Evolutionary conservation across 208 protist species (phyloP).

Genomic region (Porcisia deanei): DNA sequence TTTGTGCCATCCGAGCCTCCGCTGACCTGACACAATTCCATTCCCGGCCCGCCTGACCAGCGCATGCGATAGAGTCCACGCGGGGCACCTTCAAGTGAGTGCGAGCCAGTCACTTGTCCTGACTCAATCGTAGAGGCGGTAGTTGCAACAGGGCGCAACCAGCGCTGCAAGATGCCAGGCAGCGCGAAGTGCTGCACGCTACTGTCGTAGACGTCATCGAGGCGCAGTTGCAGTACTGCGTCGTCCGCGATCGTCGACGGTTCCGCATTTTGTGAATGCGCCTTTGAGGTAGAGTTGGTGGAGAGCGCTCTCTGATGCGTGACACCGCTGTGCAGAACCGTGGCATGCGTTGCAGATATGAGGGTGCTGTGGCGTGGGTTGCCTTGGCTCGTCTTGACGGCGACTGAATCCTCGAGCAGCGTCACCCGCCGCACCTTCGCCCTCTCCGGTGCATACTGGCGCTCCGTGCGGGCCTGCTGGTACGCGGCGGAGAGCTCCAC

Average conservation of each 20-base stretch:
- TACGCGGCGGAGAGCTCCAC: slow-evolving; percentile 27
- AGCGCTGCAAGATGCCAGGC: slow-evolving; percentile 19
- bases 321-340: slow-evolving; percentile 20
- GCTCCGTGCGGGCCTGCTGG: slow-evolving; percentile 32
- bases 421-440: slow-evolving; percentile 35
- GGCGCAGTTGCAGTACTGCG: slow-evolving; percentile 23
- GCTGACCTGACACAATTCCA: slow-evolving; percentile 29
- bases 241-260: slow-evolving; percentile 5
- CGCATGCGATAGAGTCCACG: slow-evolving; percentile 32
- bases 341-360: slow-evolving; percentile 14
- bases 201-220: slow-evolving; percentile 44
- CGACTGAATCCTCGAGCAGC: slow-evolving; percentile 26
- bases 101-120: slow-evolving; percentile 1
- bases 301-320: background rate
- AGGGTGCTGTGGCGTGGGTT: slow-evolving; percentile 25
- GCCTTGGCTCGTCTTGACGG: slow-evolving; percentile 3
- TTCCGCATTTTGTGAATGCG: background rate
- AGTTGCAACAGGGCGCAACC: slow-evolving; percentile 8
- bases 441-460: slow-evolving; percentile 19
- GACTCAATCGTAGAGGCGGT: background rate
- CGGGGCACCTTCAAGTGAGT: slow-evolving; percentile 2
- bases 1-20: background rate
- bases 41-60: slow-evolving; percentile 36
- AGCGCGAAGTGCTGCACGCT: slow-evolving; percentile 35
- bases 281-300: background rate